These are phyloP conservation scores for Aureobasidium lini DNA, from an alignment of 2,329 filamentous ascomycete genomes.

Conservation along the genomic window DNA sequence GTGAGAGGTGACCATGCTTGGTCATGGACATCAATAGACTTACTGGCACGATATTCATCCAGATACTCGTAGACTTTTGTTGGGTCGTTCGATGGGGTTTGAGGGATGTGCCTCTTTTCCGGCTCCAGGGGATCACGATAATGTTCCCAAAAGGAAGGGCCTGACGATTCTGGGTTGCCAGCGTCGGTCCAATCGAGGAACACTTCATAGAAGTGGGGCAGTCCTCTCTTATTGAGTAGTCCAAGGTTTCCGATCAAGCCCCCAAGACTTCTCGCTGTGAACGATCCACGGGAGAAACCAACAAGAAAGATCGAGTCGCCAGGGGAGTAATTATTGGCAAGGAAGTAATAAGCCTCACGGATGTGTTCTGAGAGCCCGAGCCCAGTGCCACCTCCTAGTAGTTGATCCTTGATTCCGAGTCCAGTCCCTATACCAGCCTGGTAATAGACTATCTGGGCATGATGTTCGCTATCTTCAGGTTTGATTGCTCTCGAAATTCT, in stretches of 20 bases:
- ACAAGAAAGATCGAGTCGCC: conserved; percentile 37
- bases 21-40: background rate
- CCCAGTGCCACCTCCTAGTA: conserved; percentile 26
- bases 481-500: conserved; percentile 28
- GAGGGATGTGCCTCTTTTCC: background rate
- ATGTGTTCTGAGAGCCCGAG: conserved; percentile 37
- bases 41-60: conserved; percentile 15
- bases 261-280: conserved; percentile 33
- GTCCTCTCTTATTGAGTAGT: conserved; percentile 27
- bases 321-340: conserved; percentile 50
- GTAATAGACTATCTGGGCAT: conserved; percentile 33
- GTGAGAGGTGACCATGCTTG: too few relatives aligned
- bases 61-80: conserved; percentile 13
- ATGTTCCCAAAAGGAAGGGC: conserved; percentile 14
- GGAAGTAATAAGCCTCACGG: conserved; percentile 53
- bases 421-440: conserved; percentile 31
- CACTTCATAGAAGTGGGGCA: conserved; percentile 22
- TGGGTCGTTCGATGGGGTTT: conserved; percentile 9
- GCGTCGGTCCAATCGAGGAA: conserved; percentile 26
- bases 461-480: conserved; percentile 26
- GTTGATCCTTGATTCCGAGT: conserved; percentile 25
- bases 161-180: conserved; percentile 11
- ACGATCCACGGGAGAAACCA: conserved; percentile 37
- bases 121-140: conserved; percentile 10
- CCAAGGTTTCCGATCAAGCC: conserved; percentile 36